Conservation (phyloP, 345 rosid species). For the Cardamine occulta region DNA sequence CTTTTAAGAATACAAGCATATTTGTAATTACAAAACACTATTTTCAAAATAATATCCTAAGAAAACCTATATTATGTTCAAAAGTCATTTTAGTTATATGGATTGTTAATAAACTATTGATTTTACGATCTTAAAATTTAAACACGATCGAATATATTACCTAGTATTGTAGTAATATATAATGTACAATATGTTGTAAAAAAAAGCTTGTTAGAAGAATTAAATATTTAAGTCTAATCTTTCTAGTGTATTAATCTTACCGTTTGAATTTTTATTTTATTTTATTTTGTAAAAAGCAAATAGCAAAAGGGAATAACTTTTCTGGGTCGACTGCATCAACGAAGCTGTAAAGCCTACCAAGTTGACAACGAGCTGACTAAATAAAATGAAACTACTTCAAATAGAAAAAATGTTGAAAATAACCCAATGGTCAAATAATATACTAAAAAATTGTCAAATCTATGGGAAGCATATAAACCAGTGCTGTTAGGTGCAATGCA, state of each 20-base stretch:
- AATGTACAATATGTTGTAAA: not conserved
- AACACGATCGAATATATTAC: not conserved
- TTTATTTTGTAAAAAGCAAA: not conserved
- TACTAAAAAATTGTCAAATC: conserved; percentile 21
- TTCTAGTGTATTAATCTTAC: not conserved
- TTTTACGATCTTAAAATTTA: not conserved
- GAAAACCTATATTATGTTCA: not conserved
- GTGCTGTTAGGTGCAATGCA: conserved; percentile 42
- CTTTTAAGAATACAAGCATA: too few relatives aligned
- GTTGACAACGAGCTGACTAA: conserved; percentile 28
- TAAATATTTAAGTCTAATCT: not conserved
- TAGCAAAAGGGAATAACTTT: conserved; percentile 25
- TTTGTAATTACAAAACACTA: not conserved
- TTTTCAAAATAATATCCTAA: not conserved
- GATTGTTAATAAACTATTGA: not conserved
- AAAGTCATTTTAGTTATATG: not conserved
- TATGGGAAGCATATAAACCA: conserved; percentile 24
- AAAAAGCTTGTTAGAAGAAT: not conserved
- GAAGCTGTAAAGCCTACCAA: conserved; percentile 41
- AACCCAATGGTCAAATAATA: conserved; percentile 37
- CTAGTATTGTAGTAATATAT: not conserved
- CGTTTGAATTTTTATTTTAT: not conserved
- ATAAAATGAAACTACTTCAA: conserved; percentile 26
- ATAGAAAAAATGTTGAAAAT: conserved; percentile 15
- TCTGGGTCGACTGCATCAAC: conserved; percentile 16